Evolutionary conservation across 1,284 basidiomycete species (phyloP).

Genomic region (Amylostereum areolatum): DNA sequence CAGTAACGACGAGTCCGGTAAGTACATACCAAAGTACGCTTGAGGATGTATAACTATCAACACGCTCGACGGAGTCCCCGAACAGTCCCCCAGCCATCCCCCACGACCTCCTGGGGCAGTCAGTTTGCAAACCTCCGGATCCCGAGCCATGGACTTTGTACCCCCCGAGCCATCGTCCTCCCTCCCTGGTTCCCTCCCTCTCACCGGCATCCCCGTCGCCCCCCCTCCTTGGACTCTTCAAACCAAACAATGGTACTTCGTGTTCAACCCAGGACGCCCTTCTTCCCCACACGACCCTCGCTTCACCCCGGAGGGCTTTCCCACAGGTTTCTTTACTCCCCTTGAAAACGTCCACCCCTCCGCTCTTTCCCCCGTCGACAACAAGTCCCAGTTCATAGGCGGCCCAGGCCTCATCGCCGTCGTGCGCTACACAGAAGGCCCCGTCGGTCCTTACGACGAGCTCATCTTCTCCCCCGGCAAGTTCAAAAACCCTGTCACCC

Average conservation of each 20-base stretch:
- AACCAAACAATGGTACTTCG: background rate
- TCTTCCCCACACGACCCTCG: background rate
- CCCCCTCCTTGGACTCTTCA: background rate
- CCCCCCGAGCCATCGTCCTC: background rate
- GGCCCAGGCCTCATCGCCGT: background rate
- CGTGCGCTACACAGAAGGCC: background rate
- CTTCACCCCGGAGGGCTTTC: background rate
- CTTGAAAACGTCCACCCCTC: background rate
- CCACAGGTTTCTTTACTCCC: background rate
- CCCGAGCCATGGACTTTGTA: background rate
- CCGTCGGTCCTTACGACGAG: slow-evolving; percentile 9
- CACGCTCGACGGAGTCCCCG: too few species aligned
- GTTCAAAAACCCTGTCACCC: slow-evolving; percentile 3
- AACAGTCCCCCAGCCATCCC: too few species aligned
- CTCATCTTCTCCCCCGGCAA: slow-evolving; percentile 3
- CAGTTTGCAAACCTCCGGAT: too few species aligned
- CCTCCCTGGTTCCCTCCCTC: background rate
- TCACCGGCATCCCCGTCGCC: background rate
- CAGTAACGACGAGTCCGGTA: too few species aligned
- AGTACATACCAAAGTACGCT: too few species aligned
- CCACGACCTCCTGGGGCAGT: too few species aligned
- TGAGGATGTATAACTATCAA: too few species aligned
- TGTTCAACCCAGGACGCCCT: background rate
- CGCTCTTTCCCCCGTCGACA: background rate
- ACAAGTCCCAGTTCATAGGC: background rate